A percentile compares a stretch with the other conserved stretches of the same genome.
Conservation (phyloP, 345 rosid species). For the Arabidopsis suecica region DNA sequence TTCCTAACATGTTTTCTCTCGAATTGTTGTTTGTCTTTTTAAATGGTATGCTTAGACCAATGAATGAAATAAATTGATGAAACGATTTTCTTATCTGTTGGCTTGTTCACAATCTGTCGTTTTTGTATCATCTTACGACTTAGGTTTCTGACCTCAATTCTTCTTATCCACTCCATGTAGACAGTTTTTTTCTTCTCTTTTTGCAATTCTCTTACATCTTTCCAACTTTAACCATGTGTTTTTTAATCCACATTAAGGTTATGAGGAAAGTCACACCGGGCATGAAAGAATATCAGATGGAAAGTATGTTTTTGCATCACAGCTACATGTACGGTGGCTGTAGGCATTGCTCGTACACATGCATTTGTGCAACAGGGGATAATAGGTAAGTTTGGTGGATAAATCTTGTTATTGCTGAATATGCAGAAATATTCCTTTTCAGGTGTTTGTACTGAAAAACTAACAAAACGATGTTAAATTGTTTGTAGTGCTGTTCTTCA, state of each 20-base stretch:
- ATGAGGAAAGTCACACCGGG: constrained; percentile 70
- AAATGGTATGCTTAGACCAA: background rate
- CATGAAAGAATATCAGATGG: constrained; percentile 93
- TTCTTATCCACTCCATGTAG: constrained; percentile 6
- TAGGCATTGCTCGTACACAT: constrained; percentile 93
- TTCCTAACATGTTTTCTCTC: background rate
- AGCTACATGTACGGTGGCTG: constrained; percentile 94
- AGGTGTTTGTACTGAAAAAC: too few species aligned
- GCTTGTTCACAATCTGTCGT: background rate
- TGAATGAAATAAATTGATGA: background rate
- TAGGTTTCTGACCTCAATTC: background rate
- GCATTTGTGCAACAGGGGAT: constrained; percentile 96
- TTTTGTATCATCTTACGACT: background rate
- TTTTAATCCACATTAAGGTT: constrained; percentile 56
- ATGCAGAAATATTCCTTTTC: background rate
- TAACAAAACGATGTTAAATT: background rate
- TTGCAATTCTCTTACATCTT: constrained; percentile 5
- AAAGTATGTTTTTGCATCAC: constrained; percentile 94
- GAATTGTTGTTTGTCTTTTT: background rate
- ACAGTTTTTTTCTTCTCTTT: background rate
- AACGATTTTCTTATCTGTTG: constrained; percentile 4
- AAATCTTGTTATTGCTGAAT: constrained; percentile 5
- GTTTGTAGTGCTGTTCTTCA: constrained; percentile 85
- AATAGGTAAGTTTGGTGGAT: constrained; percentile 60
- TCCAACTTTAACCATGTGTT: background rate